Percentiles rank a stretch among this genome's conserved stretches.
These are phyloP conservation scores for Hordeum vulgare DNA, from an alignment of 176 grass and related monocot genomes.

Conservation along the genomic window DNA sequence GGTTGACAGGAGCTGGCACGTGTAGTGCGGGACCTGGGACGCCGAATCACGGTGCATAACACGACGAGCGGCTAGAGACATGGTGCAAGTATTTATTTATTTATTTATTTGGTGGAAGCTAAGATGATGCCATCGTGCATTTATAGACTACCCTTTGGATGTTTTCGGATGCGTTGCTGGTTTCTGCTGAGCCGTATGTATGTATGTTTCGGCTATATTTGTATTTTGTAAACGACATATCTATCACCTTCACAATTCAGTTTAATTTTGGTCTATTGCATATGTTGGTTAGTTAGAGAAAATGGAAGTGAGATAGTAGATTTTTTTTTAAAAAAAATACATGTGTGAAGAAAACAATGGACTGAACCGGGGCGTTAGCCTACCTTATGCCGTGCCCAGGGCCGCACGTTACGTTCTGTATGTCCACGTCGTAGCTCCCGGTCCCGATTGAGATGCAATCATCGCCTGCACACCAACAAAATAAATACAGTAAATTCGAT, in stretches of 20 bases:
- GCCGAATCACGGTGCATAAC: neutral
- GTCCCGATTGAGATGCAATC: conserved; percentile 94
- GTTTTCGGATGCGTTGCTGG: conserved; percentile 11
- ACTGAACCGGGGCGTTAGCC: no score
- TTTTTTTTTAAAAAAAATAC: no score
- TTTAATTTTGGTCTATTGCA: neutral
- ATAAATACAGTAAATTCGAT: neutral
- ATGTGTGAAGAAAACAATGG: neutral
- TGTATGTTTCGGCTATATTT: no score
- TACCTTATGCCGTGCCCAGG: conserved; percentile 91
- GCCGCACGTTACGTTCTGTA: conserved; percentile 73
- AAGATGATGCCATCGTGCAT: neutral
- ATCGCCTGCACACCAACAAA: conserved; percentile 39
- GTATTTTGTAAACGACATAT: no score
- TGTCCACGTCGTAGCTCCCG: conserved; percentile 75
- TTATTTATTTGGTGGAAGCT: no score
- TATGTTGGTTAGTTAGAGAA: neutral
- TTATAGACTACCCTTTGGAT: conserved; percentile 3
- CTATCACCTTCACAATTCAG: neutral
- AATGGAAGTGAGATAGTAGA: no score
- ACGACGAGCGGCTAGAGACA: neutral
- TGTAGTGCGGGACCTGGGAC: conserved; percentile 1
- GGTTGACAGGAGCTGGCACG: neutral
- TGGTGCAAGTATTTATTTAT: no score
- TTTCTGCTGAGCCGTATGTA: neutral